Conservation (phyloP, 441 rosid species). For the Melianthus villosus region DNA sequence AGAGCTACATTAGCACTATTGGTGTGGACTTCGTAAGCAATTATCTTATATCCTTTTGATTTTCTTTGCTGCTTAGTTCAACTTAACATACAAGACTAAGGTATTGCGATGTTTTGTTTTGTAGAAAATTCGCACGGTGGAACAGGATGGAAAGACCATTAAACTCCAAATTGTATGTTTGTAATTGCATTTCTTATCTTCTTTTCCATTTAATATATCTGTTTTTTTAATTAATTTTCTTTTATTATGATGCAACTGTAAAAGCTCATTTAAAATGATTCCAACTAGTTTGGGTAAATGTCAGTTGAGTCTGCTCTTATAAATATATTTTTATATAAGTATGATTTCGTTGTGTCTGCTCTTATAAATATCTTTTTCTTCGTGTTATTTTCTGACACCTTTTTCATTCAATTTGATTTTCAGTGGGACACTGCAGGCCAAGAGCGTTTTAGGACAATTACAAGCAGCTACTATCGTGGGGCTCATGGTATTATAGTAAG, state of each 20-base stretch:
- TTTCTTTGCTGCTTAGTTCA: conserved; percentile 2
- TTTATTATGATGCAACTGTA: no score
- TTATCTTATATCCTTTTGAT: background rate
- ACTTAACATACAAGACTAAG: background rate
- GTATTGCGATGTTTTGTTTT: conserved; percentile 4
- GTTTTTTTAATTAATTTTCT: no score
- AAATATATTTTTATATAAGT: no score
- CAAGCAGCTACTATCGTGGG: conserved; percentile 66
- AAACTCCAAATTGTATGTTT: conserved; percentile 80
- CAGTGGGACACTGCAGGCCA: conserved; percentile 76
- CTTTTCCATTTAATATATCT: no score
- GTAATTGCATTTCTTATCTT: no score
- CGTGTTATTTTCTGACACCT: background rate
- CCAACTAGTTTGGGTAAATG: no score
- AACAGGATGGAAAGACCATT: conserved; percentile 87
- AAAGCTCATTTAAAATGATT: no score
- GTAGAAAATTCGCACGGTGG: conserved; percentile 93
- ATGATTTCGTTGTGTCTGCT: no score
- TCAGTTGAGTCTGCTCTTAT: no score
- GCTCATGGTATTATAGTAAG: conserved; percentile 55
- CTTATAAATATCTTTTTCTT: no score
- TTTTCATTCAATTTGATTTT: background rate
- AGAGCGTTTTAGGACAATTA: conserved; percentile 58
- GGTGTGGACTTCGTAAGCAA: conserved; percentile 88
- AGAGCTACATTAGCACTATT: conserved; percentile 91